Base-by-base conservation (phyloP, 768 basidiomycete genomes). In the Tremella mesenterica region DNA sequence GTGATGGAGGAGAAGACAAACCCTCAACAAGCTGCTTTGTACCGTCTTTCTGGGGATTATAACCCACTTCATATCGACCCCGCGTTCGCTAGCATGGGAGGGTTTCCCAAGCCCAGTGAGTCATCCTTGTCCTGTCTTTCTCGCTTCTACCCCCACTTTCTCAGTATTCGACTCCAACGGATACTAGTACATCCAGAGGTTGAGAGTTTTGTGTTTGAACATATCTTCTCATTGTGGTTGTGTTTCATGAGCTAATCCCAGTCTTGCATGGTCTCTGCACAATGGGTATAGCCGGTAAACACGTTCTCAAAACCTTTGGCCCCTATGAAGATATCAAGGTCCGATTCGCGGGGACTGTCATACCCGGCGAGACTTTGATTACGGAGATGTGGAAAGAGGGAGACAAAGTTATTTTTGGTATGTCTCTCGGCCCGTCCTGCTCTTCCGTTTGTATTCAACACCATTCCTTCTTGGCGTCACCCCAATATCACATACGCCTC, bases 331-430 rank as follows among this genome's bases (percentile, higher is more conserved):
- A 96, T 70, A 93, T 99, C 77, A 99, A 97, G 80, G 90, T 88
- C 54, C 82, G 93, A 81, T 93, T 97, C 73, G 82, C 85, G 0
- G 90, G 89, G 2, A 83, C 88, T 1, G 89, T 97, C 21, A 92
- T 85, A 70, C 95, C 93, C 1, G 93, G 92, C 0, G 91, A 97
- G 75, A 97, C 93, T 1, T 79, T 97, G 48, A 77, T 90, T 13
- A 99, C 93, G 0, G 83, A 88, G 71, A 96, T 97, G 93, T 99
- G 95, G 95, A 95, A 91, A 72, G 90, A 95, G 63, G 87, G 85
- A 2, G 74, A 79, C 56, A 95, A 83, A 75, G 84, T 97, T 50
- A 83, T 96, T 46, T 99, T 99, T 73, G 77, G 90, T 95, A 63
- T 70, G 88, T 80, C 1, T 29, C 5, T n/a, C 12, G 12, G 0